Evolutionary conservation across 768 basidiomycete genomes (phyloP).

Genomic region (Kwoniella dejecticola): DNA sequence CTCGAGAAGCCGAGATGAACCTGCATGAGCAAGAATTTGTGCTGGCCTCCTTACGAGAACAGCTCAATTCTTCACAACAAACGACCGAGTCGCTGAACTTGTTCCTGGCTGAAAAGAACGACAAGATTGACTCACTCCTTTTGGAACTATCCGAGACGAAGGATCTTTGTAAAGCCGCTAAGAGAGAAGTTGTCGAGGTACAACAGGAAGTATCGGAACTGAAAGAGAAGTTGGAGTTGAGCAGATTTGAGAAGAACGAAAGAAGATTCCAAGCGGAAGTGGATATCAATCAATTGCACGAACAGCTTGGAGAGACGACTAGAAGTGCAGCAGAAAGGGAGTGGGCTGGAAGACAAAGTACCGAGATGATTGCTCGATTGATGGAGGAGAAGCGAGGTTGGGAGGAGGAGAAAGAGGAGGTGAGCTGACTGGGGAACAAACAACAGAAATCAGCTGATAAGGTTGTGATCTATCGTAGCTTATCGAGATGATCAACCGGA

Average conservation of each 20-base stretch:
- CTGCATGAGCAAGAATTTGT: constrained; percentile 10
- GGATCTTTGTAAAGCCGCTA: too few species aligned
- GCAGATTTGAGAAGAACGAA: constrained; percentile 35
- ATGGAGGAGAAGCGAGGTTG: constrained; percentile 17
- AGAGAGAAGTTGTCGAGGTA: constrained; percentile 10
- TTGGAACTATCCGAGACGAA: background rate
- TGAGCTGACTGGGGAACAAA: too few species aligned
- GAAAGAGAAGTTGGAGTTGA: constrained; percentile 25
- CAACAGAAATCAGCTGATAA: background rate
- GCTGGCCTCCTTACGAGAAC: constrained; percentile 5
- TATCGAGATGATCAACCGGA: constrained; percentile 19
- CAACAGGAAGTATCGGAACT: constrained; percentile 22
- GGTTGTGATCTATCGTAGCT: constrained; percentile 14
- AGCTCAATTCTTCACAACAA: constrained; percentile 4
- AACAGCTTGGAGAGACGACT: constrained; percentile 21
- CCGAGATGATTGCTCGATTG: constrained; percentile 14
- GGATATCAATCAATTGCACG: constrained; percentile 25
- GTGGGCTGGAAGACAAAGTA: constrained; percentile 13
- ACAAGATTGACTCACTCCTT: background rate
- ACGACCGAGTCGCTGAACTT: background rate
- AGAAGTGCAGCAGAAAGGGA: constrained; percentile 16
- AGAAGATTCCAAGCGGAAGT: constrained; percentile 9
- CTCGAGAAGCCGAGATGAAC: constrained; percentile 2
- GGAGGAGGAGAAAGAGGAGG: constrained; percentile 25
- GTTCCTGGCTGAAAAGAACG: background rate